Evolutionary conservation across 2,329 filamentous ascomycete genomes (phyloP), one percentile per base, ranked within the genome.

Genomic region (Cladosporium velox): DNA sequence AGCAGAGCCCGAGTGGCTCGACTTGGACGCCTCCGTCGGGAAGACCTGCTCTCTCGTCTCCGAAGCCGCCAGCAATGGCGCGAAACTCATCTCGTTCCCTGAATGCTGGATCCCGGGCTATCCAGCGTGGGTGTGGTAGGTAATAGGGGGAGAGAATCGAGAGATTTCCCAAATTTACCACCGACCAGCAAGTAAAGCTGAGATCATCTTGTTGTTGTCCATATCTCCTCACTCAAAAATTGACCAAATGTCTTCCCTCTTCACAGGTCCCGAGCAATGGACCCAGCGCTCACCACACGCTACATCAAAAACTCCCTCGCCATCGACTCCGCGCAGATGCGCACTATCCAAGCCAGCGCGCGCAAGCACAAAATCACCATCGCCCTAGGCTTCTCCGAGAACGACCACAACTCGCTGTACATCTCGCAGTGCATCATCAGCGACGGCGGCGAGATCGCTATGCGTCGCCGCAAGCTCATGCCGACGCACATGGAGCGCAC

Each of bases 1-100:
- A 71, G 82, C 83, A 6, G 87, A 89, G 73, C 86, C 87, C 0
- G 81, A 79, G 1, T 89, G 86, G 86, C 79, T 89, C 8, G 84
- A 90, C 70, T 80, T 89, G 2, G 77, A 82, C 8, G 83, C 74
- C 0, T 79, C 81, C 1, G 83, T 89, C 1, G 73, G 80, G 1
- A 89, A 89, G 73, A 87, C 86, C 10, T 84, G 85, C 70, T 71
- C 75, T 0, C 78, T 88, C 60, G 88, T 90, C 68, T 75, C 79
- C 44, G 82, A 86, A 70, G 87, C 87, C 0, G 83, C 83, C 0
- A 68, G 75, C 5, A 81, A 84, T 52, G 84, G 83, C 1, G 85
- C 85, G 1, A 80, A 86, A 66, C 76, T 90, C 2, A 73, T 90
- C 4, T 72, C 75, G 0, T 85, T 84, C 55, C 81, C 82, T 1